phyloP scores from a whole-genome alignment of 805 yeast genomes.

The Cyberlindnera nakhonratchasimensis region DNA sequence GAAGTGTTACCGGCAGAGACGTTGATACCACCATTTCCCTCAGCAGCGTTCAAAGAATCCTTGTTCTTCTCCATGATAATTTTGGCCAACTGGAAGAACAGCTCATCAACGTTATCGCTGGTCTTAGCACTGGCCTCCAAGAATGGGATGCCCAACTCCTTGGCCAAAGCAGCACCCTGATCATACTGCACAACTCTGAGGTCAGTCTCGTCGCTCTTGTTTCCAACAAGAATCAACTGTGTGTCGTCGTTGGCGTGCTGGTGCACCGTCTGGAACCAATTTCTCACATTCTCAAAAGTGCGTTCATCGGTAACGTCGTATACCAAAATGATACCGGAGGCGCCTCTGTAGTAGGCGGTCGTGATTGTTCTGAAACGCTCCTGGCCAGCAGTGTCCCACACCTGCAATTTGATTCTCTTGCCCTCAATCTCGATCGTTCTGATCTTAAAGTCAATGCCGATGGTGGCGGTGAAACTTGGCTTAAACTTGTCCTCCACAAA shows the following conservation, averaged over 20 bases:
- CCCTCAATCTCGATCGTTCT: constrained; percentile 94
- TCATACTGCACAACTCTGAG: constrained; percentile 83
- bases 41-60: constrained; percentile 31
- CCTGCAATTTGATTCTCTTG: constrained; percentile 87
- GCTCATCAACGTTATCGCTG: constrained; percentile 85
- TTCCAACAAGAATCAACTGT: constrained; percentile 89
- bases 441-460: constrained; percentile 97
- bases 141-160: constrained; percentile 83
- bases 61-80: constrained; percentile 77
- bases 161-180: constrained; percentile 87
- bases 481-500: constrained; percentile 96
- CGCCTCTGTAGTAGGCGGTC: constrained; percentile 88
- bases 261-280: constrained; percentile 94
- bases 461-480: constrained; percentile 94
- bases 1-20: constrained; percentile 15
- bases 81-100: constrained; percentile 85
- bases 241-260: constrained; percentile 97
- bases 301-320: constrained; percentile 87
- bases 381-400: constrained; percentile 98
- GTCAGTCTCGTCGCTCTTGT: constrained; percentile 88
- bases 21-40: constrained; percentile 26
- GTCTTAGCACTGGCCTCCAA: constrained; percentile 96
- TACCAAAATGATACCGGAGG: constrained; percentile 81
- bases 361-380: constrained; percentile 93
- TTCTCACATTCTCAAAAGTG: constrained; percentile 87